These are phyloP conservation scores for Gracilaria domingensis DNA, from an alignment of 23 red algal species.

Conservation along the genomic window DNA sequence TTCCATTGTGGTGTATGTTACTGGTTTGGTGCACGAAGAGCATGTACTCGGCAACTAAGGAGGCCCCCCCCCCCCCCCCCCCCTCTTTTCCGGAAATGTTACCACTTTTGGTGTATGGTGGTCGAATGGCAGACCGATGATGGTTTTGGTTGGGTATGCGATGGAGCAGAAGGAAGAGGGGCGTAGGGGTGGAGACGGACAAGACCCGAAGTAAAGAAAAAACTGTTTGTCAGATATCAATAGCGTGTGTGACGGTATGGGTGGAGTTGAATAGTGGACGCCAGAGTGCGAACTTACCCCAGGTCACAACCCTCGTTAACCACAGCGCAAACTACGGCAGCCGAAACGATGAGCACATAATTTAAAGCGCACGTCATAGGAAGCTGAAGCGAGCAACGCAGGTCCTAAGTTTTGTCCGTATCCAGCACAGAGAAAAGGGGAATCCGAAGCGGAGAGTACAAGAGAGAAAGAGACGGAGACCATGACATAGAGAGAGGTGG, in stretches of 20 bases:
- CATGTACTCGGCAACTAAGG: not conserved
- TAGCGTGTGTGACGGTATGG: too few relatives aligned
- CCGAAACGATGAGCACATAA: not conserved
- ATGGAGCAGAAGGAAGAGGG: too few relatives aligned
- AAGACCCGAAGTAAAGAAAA: not conserved
- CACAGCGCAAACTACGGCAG: too few relatives aligned
- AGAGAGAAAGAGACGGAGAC: not conserved
- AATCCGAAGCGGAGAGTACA: not conserved
- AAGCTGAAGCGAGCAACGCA: not conserved
- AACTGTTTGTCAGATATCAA: not conserved
- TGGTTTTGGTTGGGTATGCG: not conserved
- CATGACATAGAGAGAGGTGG: not conserved
- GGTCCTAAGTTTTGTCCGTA: not conserved
- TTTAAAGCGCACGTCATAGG: not conserved
- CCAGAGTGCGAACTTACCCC: too few relatives aligned
- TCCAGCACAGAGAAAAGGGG: too few relatives aligned
- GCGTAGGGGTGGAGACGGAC: not conserved
- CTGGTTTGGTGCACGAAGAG: conserved; percentile 1
- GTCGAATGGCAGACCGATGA: not conserved
- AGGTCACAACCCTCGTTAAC: too few relatives aligned
- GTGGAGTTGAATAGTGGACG: too few relatives aligned
- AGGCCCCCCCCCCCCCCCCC: too few relatives aligned
- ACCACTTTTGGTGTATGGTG: not conserved
- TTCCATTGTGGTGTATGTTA: conserved; percentile 3
- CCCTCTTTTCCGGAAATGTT: not conserved